A percentile compares a stretch with the other conserved stretches of the same genome.
These are phyloP conservation scores for Phytophthora crassamura DNA, from an alignment of 352 stramenopile species.

Conservation along the genomic window DNA sequence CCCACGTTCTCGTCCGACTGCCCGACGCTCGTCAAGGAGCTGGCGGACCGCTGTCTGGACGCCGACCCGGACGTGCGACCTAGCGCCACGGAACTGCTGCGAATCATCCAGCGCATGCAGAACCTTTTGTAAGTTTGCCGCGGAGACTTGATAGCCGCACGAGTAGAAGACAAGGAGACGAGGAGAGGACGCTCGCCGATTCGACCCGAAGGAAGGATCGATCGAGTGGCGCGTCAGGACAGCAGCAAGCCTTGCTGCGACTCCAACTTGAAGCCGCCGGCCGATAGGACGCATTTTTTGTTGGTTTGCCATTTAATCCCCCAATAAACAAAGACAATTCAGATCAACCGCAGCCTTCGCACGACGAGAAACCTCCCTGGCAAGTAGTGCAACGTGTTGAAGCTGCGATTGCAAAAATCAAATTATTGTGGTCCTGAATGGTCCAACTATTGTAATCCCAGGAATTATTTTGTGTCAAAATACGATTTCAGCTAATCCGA, in stretches of 20 bases:
- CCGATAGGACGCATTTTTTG: conserved; percentile 37
- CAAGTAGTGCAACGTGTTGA: not conserved
- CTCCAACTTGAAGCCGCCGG: conserved; percentile 18
- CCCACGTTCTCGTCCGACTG: conserved; percentile 65
- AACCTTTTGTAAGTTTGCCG: conserved; percentile 54
- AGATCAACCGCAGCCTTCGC: conserved; percentile 13
- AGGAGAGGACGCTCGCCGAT: conserved; percentile 26
- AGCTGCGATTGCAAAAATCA: no score
- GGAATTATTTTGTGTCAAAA: no score
- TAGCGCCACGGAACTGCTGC: conserved; percentile 70
- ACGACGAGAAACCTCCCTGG: not conserved
- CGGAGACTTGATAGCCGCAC: conserved; percentile 6
- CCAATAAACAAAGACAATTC: conserved; percentile 35
- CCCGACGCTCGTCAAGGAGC: conserved; percentile 60
- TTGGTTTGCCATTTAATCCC: conserved; percentile 34
- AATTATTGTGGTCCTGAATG: no score
- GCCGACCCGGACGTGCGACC: conserved; percentile 72
- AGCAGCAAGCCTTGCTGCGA: not conserved
- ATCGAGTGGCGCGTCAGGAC: conserved; percentile 28
- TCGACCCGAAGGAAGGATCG: conserved; percentile 30
- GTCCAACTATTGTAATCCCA: no score
- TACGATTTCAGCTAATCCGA: no score
- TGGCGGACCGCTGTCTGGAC: conserved; percentile 73
- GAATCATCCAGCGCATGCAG: conserved; percentile 69
- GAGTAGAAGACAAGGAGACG: conserved; percentile 19